These are phyloP conservation scores for Chenopodium quinoa DNA, from an alignment of 148 eudicot species.

Conservation along the genomic window DNA sequence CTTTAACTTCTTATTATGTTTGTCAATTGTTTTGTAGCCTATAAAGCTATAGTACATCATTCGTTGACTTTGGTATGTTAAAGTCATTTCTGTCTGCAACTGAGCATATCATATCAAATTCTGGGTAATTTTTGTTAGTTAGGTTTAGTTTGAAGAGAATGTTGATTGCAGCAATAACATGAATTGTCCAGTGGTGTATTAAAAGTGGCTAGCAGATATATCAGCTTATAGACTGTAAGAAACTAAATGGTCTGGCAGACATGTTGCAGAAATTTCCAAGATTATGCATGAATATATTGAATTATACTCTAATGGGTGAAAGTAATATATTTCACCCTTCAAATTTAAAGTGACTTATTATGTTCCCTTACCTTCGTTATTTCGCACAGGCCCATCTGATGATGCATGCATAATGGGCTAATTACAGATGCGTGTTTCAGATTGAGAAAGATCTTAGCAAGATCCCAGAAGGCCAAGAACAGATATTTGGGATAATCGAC, in stretches of 20 bases:
- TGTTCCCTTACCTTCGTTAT: constrained; percentile 8
- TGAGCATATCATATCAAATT: background rate
- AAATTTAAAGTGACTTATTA: background rate
- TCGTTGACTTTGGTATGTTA: background rate
- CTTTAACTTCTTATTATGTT: background rate
- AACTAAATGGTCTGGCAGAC: background rate
- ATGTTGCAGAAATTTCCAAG: background rate
- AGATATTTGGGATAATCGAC: constrained; percentile 76
- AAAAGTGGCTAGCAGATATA: background rate
- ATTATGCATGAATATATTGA: background rate
- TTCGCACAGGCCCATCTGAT: constrained; percentile 12
- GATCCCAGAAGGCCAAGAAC: constrained; percentile 75
- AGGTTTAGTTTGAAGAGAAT: background rate
- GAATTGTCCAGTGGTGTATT: background rate
- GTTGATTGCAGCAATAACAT: background rate
- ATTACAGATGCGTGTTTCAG: constrained; percentile 64
- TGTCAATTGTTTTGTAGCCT: background rate
- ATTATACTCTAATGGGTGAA: background rate
- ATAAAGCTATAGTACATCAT: background rate
- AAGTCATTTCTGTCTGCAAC: background rate
- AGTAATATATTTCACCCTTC: background rate
- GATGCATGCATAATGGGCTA: constrained; percentile 21
- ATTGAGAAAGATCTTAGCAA: constrained; percentile 85
- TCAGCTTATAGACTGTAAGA: background rate
- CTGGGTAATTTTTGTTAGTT: background rate